Evolutionary conservation across 805 yeast genomes (phyloP).

Genomic region (Kuraishia capsulata): DNA sequence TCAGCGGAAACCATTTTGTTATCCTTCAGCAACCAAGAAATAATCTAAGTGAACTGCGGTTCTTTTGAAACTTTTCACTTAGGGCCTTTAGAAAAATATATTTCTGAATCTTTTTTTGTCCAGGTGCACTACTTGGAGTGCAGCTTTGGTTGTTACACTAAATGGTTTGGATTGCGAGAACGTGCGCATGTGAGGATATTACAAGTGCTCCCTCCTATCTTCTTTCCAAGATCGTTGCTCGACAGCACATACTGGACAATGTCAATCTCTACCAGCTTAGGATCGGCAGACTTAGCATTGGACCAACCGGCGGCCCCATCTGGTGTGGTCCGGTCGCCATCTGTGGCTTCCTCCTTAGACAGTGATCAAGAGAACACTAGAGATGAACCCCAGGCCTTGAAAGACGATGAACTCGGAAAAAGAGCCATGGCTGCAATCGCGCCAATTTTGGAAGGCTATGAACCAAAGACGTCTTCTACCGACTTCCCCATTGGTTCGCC

Average conservation of each 20-base stretch:
- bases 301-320: background rate
- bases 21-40: background rate
- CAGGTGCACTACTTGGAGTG: too few species aligned
- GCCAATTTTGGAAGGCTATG: constrained; percentile 62
- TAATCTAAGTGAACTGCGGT: too few species aligned
- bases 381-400: constrained; percentile 14
- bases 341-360: background rate
- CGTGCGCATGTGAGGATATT: too few species aligned
- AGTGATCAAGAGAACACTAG: background rate
- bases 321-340: background rate
- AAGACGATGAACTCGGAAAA: constrained; percentile 25
- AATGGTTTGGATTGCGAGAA: too few species aligned
- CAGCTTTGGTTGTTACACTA: too few species aligned
- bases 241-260: too few species aligned
- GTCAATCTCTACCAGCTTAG: background rate
- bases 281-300: background rate
- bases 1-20: background rate
- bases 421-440: constrained; percentile 75
- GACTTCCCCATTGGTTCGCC: constrained; percentile 13
- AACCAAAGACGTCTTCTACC: constrained; percentile 54
- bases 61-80: too few species aligned
- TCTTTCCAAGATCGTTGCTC: too few species aligned
- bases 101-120: too few species aligned
- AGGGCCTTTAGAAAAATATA: too few species aligned
- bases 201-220: too few species aligned